Percentiles rank a stretch among this genome's conserved stretches.
phyloP scores from a whole-genome alignment of 176 grass and related monocot species.

The Coix lacrymajobi region DNA sequence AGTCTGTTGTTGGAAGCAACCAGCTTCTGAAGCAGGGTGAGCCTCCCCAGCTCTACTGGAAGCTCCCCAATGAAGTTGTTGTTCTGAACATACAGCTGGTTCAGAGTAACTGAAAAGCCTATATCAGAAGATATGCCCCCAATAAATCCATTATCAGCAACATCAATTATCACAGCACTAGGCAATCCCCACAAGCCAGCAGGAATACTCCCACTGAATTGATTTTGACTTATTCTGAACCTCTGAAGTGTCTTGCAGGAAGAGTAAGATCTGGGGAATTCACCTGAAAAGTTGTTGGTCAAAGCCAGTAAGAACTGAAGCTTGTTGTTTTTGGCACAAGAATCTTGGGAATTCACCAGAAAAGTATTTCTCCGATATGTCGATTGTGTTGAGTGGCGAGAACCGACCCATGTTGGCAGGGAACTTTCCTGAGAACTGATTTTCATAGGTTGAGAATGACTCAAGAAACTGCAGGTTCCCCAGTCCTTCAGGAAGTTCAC shows the following conservation, averaged over 20 bases:
- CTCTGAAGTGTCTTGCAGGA: constrained; percentile 84
- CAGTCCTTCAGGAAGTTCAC: constrained; percentile 72
- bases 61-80: constrained; percentile 64
- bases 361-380: constrained; percentile 95
- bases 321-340: constrained; percentile 72
- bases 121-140: constrained; percentile 76
- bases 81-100: constrained; percentile 85
- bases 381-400: constrained; percentile 72
- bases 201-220: constrained; percentile 56
- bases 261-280: constrained; percentile 69
- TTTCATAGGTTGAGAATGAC: constrained; percentile 88
- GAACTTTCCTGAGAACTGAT: constrained; percentile 76
- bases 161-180: constrained; percentile 85
- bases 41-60: constrained; percentile 60
- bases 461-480: constrained; percentile 67
- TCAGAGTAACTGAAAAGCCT: constrained; percentile 57
- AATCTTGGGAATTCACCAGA: constrained; percentile 83
- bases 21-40: constrained; percentile 66
- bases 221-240: constrained; percentile 88
- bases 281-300: constrained; percentile 82
- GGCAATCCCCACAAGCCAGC: constrained; percentile 70
- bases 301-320: constrained; percentile 79
- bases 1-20: constrained; percentile 73
- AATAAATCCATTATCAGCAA: constrained; percentile 65
- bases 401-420: constrained; percentile 62